Evolutionary conservation across 306 rosid species (phyloP).

Genomic region (Cajanus cajan): DNA sequence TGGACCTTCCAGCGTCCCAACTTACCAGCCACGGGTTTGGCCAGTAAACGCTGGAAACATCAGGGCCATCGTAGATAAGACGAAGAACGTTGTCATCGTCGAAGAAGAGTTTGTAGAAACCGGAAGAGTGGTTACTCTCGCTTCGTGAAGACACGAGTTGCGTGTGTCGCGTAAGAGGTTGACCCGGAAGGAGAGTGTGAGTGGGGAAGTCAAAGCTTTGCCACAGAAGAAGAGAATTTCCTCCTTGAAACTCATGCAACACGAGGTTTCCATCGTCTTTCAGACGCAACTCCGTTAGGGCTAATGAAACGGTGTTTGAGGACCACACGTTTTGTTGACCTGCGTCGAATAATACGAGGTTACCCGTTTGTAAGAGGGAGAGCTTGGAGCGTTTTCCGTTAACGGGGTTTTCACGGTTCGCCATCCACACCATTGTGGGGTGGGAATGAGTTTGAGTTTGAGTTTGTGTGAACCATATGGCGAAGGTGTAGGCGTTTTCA

Average conservation of each 20-base stretch:
- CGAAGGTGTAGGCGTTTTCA: background rate
- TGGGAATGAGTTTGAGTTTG: background rate
- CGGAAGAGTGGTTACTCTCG: conserved; percentile 27
- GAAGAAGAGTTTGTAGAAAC: conserved; percentile 32
- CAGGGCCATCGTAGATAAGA: background rate
- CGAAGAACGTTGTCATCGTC: background rate
- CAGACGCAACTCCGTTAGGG: conserved; percentile 1
- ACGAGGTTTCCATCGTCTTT: background rate
- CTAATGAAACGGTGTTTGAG: conserved; percentile 6
- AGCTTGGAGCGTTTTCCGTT: conserved; percentile 43
- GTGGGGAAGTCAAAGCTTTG: background rate
- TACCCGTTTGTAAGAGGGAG: conserved; percentile 28
- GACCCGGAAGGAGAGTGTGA: background rate
- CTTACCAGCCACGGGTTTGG: background rate
- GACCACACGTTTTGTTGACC: conserved; percentile 33
- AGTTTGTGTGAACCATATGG: background rate
- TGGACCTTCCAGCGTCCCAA: background rate
- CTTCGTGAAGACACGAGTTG: background rate
- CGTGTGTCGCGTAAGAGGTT: background rate
- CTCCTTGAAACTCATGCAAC: background rate
- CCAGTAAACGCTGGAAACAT: background rate
- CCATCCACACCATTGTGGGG: background rate
- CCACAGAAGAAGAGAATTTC: background rate
- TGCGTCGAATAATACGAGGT: conserved; percentile 36
- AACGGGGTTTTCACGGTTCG: background rate